Evolutionary conservation across 1,139 yeast genomes (phyloP), one percentile per base, ranked within the genome.

Genomic region (Starmera stellimalicola): DNA sequence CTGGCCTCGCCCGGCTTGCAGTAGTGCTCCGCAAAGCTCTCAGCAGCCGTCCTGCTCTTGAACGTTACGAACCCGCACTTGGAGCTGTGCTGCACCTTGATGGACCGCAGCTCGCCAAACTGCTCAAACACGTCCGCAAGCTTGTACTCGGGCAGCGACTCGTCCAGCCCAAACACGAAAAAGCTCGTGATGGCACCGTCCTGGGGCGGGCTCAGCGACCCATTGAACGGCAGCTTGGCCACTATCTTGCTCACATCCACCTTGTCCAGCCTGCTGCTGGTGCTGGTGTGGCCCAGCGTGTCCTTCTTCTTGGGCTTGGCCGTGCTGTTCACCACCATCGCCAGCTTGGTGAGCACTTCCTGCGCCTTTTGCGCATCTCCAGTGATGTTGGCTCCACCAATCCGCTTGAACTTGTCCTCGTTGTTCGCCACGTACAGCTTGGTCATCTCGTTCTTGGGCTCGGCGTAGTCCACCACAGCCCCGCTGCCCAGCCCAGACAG

Each of bases 121-220:
- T 51, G 44, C 18, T 58, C 58, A 36, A 75, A 75, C 46, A 57
- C 64, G 8, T 70, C 71, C 9, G 73, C 55, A 11, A 83, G 57
- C 29, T 60, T 57, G 45, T 73, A 75, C 42, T 77, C 85, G 0
- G 88, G 77, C n/a, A 77, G 50, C n/a, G 71, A 74, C 12, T 71
- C 71, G 32, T 68, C 73, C 17, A 82, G 61, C 0, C 94, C 94
- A 56, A 77, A 79, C n/a, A 84, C 52, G 51, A 83, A 82, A 33
- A 84, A 67, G 0, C 85, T 65, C 29, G 65, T 63, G 16, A 70
- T 44, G 1, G 55, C 49, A 4, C 47, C 36, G 40, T 73, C 72
- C 16, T 54, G 51, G 1, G 77, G 77, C 0, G 63, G 58, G 0
- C 42, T 40, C 3, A 76, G 46, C 14, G 65, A 62, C 0, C 83